phyloP scores from a whole-genome alignment of 23 red algal species.

The Gracilaria vermiculophylla region DNA sequence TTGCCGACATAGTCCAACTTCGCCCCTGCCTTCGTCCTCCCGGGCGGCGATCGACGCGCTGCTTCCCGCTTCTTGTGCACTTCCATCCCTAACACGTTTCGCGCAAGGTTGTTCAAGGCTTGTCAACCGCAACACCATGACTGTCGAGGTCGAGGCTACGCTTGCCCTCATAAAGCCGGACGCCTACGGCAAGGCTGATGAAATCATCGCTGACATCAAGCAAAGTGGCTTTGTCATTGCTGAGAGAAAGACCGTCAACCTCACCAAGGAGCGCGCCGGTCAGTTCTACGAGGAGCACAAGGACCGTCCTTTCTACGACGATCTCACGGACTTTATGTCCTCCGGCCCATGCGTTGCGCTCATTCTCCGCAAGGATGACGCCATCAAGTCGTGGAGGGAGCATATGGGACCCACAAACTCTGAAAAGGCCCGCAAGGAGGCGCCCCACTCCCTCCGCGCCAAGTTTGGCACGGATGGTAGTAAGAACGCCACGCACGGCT shows the following conservation, averaged over 20 bases:
- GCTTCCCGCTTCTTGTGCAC: not conserved
- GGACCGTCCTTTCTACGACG: conserved; percentile 61
- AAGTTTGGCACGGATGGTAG: conserved; percentile 71
- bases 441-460: conserved; percentile 74
- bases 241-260: conserved; percentile 13
- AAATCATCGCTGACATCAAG: conserved; percentile 51
- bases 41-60: not conserved
- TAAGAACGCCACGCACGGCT: conserved; percentile 71
- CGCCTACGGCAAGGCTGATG: conserved; percentile 63
- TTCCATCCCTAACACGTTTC: no score
- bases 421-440: conserved; percentile 59
- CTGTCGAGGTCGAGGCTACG: conserved; percentile 63
- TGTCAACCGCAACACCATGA: conserved; percentile 13
- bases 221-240: conserved; percentile 57
- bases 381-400: conserved; percentile 44
- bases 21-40: not conserved
- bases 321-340: conserved; percentile 63
- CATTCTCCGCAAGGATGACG: conserved; percentile 67
- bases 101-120: no score
- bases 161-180: conserved; percentile 79
- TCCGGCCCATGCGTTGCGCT: conserved; percentile 59
- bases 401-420: conserved; percentile 75
- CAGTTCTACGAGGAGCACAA: conserved; percentile 76
- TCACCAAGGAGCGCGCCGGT: conserved; percentile 60
- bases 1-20: not conserved